These are phyloP conservation scores for Fusarium armeniacum DNA, from an alignment of 2,329 filamentous ascomycete genomes.

Conservation along the genomic window DNA sequence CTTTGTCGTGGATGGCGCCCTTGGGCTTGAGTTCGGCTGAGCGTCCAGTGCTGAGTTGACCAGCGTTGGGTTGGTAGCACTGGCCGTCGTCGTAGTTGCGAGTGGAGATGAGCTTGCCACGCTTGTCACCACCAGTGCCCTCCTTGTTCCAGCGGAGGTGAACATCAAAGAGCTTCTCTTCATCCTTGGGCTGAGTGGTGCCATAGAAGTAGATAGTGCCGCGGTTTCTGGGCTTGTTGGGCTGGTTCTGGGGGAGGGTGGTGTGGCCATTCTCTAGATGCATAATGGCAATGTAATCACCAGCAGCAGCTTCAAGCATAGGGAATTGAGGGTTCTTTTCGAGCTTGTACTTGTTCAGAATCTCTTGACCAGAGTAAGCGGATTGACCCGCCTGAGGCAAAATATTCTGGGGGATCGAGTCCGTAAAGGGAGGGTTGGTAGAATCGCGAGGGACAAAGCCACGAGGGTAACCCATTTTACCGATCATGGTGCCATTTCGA, in stretches of 20 bases:
- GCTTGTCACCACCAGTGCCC: constrained; percentile 83
- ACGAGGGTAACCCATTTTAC: constrained; percentile 80
- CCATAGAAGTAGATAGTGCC: constrained; percentile 84
- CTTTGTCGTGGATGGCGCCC: constrained; percentile 67
- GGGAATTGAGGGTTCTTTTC: constrained; percentile 66
- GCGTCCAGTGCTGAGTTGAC: constrained; percentile 70
- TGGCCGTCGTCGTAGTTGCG: constrained; percentile 91
- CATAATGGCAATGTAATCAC: constrained; percentile 74
- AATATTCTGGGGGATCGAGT: constrained; percentile 72
- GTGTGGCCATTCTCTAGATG: constrained; percentile 86
- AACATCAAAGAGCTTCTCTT: constrained; percentile 71
- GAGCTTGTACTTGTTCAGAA: constrained; percentile 60
- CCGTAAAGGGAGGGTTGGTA: constrained; percentile 65
- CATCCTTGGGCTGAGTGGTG: constrained; percentile 69
- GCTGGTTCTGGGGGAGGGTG: constrained; percentile 68
- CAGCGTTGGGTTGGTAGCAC: constrained; percentile 84
- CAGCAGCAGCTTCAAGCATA: constrained; percentile 70
- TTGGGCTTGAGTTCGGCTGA: constrained; percentile 67
- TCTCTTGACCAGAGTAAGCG: constrained; percentile 71
- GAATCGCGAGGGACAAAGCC: constrained; percentile 72
- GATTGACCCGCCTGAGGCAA: constrained; percentile 74
- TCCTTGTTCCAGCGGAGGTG: constrained; percentile 83
- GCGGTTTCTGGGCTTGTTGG: constrained; percentile 73
- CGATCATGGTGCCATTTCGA: constrained; percentile 79
- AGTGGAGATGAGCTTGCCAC: constrained; percentile 80